A percentile compares a stretch with the other conserved stretches of the same genome.
Evolutionary conservation across 805 yeast species (phyloP).

Genomic region (Priceomyces fermenticarens): DNA sequence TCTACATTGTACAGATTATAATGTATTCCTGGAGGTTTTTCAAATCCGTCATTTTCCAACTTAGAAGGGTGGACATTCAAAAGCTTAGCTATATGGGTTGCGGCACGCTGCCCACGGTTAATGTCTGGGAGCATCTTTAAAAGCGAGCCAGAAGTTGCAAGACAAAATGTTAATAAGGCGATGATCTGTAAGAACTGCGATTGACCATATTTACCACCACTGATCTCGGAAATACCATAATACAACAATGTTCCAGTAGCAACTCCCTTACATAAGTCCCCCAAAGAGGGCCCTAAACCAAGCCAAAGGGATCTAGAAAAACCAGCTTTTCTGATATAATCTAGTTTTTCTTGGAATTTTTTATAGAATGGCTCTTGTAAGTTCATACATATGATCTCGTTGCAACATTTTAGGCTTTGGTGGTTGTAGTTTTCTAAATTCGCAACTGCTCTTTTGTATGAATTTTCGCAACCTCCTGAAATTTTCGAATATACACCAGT

Average conservation of each 20-base stretch:
- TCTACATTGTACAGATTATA: conserved; percentile 16
- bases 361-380: conserved; percentile 46
- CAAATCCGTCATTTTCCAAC: conserved; percentile 35
- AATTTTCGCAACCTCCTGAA: conserved; percentile 54
- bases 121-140: conserved; percentile 74
- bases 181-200: conserved; percentile 66
- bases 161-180: conserved; percentile 69
- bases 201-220: conserved; percentile 51
- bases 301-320: conserved; percentile 52
- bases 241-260: conserved; percentile 74
- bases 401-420: conserved; percentile 57
- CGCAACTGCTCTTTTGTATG: conserved; percentile 56
- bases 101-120: conserved; percentile 76
- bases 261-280: conserved; percentile 50
- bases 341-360: conserved; percentile 30
- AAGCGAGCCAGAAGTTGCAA: conserved; percentile 58
- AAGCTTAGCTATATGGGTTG: conserved; percentile 45
- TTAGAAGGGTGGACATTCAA: conserved; percentile 29
- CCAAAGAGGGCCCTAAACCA: conserved; percentile 65
- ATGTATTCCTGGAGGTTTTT: conserved; percentile 18
- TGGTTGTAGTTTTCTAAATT: conserved; percentile 48
- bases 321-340: conserved; percentile 37
- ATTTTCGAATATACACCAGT: conserved; percentile 52
- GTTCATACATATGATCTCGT: conserved; percentile 60
- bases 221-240: conserved; percentile 75